Evolutionary conservation across 352 stramenopile genomes (phyloP), one percentile per base, ranked within the genome.

Genomic region (Phytopythium sindhum): DNA sequence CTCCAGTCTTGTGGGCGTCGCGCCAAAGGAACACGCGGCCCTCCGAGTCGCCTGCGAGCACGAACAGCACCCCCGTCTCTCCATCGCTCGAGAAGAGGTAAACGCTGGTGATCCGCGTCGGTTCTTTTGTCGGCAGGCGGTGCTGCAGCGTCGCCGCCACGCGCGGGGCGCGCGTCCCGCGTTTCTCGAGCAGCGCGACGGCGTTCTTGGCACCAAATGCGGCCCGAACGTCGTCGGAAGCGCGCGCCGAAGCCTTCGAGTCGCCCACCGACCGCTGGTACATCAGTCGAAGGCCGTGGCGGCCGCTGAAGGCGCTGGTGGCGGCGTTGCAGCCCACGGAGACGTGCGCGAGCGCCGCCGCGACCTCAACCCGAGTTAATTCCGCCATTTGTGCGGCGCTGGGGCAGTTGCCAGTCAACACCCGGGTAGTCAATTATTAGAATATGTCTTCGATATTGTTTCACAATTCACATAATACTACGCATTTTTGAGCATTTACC

Each of bases 21-120:
- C 67, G 66, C 83, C 83, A 91, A 5, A 90, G 67, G 28, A 88
- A 74, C n/a, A 87, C 79, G 55, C 73, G 71, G 26, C 83, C 80
- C 55, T 86, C 71, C 51, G 80, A 85, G 64, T 91, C 79, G 9
- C 80, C 83, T 4, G 79, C 83, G 4, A 91, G n/a, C 29, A 91
- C 75, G 17, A 61, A 66, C 24, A 62, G 26, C 17, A 10, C 26
- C 12, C 29, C 24, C 35, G 21, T 63, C 42, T 60, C 35, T n/a
- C 37, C 51, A 4, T 52, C 52, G 12, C 61, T 23, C 3, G 68
- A 64, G 47, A 73, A 63, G 29, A 91, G 42, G 50, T 54, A 64
- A 4, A 90, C 67, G 60, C 68, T 77, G 24, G 80, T 89, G 50
- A 90, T 68, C 53, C 69, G 77, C 57, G 82, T 69, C 42, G 55